Evolutionary conservation across 352 stramenopile genomes (phyloP), one percentile per base, ranked within the genome.

Genomic region (Peronospora farinosa): DNA sequence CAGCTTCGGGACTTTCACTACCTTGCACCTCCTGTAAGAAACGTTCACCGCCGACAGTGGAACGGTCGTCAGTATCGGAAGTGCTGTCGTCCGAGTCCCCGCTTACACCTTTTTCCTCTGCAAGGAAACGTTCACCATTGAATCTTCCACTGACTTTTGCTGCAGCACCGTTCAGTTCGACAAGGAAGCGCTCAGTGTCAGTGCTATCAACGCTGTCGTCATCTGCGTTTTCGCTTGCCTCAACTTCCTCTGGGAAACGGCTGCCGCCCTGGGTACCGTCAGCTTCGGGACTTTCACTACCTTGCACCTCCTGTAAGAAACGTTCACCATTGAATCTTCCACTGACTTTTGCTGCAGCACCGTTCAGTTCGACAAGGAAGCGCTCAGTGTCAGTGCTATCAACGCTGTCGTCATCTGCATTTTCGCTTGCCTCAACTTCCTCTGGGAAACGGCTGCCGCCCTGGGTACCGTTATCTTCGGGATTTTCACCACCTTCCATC

Each of bases 321-420:
- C 47, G 47, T 8, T 53, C 36, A 12, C 16, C 47, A n/a, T n/a
- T n/a, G n/a, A n/a, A n/a, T n/a, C n/a, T n/a, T n/a, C n/a, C n/a
- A n/a, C n/a, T n/a, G n/a, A n/a, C n/a, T n/a, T n/a, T n/a, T n/a
- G n/a, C n/a, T n/a, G n/a, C n/a, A n/a, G n/a, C n/a, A n/a, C n/a
- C n/a, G n/a, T n/a, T n/a, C n/a, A n/a, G n/a, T n/a, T 56, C 54
- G 0, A 43, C 15, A n/a, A 56, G 33, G 40, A 61, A 61, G 11
- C 53, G 46, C 0, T 54, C 39, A 7, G 37, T 25, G 1, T 45
- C 45, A 5, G n/a, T 32, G 12, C 44, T 54, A 0, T 53, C 51
- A 13, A 37, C 47, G 15, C 13, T 16, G 12, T 51, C 41, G 3
- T 32, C 7, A 11, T 42, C 30, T 8, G 10, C n/a, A 13, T 41